Percentiles rank a stretch among this genome's conserved stretches.
These are phyloP conservation scores for Monosporozyma yasuniensis DNA, from an alignment of 805 yeast species.

Conservation along the genomic window DNA sequence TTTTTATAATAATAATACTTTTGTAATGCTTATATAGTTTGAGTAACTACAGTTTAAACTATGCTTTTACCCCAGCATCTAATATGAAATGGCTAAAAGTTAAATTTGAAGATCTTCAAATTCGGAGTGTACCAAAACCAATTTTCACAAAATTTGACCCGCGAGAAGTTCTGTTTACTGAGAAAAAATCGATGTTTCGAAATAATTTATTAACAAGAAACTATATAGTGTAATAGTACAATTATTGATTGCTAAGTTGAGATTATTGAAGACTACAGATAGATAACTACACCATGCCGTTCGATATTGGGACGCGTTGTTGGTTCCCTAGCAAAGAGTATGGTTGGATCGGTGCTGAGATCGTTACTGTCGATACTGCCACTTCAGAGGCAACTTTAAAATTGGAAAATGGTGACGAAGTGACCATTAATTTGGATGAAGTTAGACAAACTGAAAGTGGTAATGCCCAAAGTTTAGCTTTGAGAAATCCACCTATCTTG, in stretches of 20 bases:
- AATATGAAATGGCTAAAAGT: no score
- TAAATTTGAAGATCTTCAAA: no score
- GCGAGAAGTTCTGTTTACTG: not conserved
- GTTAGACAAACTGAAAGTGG: conserved; percentile 13
- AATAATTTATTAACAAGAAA: not conserved
- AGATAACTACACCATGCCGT: conserved; percentile 33
- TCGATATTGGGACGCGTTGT: conserved; percentile 57
- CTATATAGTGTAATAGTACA: no score
- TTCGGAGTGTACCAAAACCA: not conserved
- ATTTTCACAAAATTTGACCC: not conserved
- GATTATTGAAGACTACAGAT: no score
- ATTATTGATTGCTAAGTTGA: no score
- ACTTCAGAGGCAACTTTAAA: conserved; percentile 44
- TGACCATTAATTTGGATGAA: conserved; percentile 35
- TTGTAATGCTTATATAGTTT: no score
- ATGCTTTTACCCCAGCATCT: no score
- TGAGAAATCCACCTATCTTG: conserved; percentile 83
- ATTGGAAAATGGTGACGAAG: conserved; percentile 39
- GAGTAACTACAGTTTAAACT: no score
- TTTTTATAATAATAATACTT: no score
- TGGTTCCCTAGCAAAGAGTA: conserved; percentile 64
- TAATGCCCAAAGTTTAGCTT: conserved; percentile 44
- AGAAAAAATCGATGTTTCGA: not conserved
- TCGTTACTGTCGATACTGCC: conserved; percentile 37
- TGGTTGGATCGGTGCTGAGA: conserved; percentile 70